phyloP scores from a whole-genome alignment of 1,139 yeast species.

The Blastobotrys proliferans region DNA sequence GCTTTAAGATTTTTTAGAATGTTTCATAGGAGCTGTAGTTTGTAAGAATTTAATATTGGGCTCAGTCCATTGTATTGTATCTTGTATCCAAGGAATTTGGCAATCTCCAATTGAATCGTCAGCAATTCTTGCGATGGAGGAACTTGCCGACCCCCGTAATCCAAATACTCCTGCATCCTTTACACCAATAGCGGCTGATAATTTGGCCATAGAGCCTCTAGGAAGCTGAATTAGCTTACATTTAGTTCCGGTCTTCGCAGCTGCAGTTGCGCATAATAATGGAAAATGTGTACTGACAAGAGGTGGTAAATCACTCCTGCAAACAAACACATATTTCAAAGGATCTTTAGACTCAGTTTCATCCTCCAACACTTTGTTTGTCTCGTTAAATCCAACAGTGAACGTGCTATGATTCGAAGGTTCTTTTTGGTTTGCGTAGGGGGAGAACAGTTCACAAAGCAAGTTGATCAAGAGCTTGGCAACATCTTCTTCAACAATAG shows the following conservation, averaged over 20 bases:
- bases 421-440: constrained; percentile 14
- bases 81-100: constrained; percentile 16
- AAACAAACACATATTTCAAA: constrained; percentile 21
- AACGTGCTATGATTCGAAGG: constrained; percentile 1
- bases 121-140: constrained; percentile 11
- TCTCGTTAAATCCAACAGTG: constrained; percentile 21
- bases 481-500: constrained; percentile 15
- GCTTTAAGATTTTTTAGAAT: background rate
- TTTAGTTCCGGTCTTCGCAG: too few relatives aligned
- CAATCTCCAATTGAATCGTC: constrained; percentile 9
- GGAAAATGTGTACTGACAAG: constrained; percentile 25
- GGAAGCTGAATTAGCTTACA: constrained; percentile 25
- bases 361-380: constrained; percentile 20
- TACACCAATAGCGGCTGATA: constrained; percentile 17
- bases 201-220: constrained; percentile 19
- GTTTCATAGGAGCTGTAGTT: constrained; percentile 16
- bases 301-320: constrained; percentile 24
- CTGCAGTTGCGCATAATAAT: constrained; percentile 22
- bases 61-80: constrained; percentile 5
- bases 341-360: background rate
- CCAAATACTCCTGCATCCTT: constrained; percentile 16
- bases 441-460: constrained; percentile 14
- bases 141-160: background rate
- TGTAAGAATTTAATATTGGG: constrained; percentile 17
- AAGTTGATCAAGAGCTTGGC: constrained; percentile 14